These are phyloP conservation scores for Tripterygium wilfordii DNA, from an alignment of 177 flowering plant species.

Conservation along the genomic window DNA sequence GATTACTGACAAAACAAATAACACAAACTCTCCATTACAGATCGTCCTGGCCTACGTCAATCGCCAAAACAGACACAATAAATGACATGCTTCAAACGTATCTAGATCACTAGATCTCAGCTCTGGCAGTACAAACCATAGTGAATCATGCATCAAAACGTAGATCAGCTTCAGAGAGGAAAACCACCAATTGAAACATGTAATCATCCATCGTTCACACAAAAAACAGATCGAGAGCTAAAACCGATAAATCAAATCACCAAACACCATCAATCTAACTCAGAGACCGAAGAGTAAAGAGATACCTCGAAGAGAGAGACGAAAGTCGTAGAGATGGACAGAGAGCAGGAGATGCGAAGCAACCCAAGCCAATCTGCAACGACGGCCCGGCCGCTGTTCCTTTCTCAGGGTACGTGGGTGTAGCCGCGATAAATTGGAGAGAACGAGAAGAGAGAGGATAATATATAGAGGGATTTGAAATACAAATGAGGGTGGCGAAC, in stretches of 20 bases:
- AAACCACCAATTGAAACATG: background rate
- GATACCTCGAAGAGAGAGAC: background rate
- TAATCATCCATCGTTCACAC: too few relatives aligned
- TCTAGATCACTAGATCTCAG: constrained; percentile 8
- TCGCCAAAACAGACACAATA: background rate
- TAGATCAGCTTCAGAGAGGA: constrained; percentile 1
- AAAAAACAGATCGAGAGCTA: too few relatives aligned
- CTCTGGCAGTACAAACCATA: background rate
- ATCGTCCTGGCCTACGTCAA: too few relatives aligned
- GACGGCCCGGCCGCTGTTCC: constrained; percentile 1
- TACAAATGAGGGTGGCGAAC: too few relatives aligned
- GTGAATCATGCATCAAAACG: background rate
- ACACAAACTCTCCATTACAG: background rate
- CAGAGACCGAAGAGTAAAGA: constrained; percentile 2
- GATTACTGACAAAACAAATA: background rate
- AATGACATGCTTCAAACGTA: too few relatives aligned
- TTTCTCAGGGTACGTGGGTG: too few relatives aligned
- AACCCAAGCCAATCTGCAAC: constrained; percentile 8
- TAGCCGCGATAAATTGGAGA: background rate
- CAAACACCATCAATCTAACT: background rate
- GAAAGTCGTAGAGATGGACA: constrained; percentile 6
- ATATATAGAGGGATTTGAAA: constrained; percentile 10
- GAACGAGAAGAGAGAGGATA: constrained; percentile 6
- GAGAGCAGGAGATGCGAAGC: constrained; percentile 6
- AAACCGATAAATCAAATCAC: background rate